Percentiles rank a stretch among this genome's conserved stretches.
Evolutionary conservation across 2,329 filamentous ascomycete species (phyloP).

Genomic region (Fusarium nisikadoi): DNA sequence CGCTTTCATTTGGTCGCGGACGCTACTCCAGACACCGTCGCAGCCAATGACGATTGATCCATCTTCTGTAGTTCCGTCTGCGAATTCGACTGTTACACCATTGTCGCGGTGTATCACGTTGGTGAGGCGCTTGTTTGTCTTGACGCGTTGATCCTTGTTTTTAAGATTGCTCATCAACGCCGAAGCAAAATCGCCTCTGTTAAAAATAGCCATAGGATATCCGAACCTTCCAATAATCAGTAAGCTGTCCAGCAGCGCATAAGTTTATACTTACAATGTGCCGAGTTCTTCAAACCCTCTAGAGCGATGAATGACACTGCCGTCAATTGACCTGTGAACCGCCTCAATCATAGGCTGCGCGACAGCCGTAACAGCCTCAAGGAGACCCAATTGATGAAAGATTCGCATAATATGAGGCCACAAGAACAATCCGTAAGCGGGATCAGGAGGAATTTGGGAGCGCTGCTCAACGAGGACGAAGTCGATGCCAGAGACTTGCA

Average conservation of each 20-base stretch:
- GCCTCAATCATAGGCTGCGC: constrained; percentile 12
- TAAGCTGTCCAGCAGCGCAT: accelerated
- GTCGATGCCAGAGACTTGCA: constrained; percentile 11
- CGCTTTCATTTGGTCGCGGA: constrained; percentile 17
- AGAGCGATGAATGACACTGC: neutral
- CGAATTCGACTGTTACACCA: constrained; percentile 8
- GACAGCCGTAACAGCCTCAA: neutral
- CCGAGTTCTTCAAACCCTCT: neutral
- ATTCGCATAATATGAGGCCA: constrained; percentile 27
- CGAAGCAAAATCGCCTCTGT: constrained; percentile 15
- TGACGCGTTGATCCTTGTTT: constrained; percentile 1
- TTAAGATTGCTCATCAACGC: constrained; percentile 5
- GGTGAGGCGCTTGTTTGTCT: constrained; percentile 15
- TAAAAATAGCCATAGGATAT: constrained; percentile 23
- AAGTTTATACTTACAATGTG: neutral
- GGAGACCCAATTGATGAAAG: constrained; percentile 14
- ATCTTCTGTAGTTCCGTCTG: constrained; percentile 12
- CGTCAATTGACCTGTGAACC: constrained; percentile 8
- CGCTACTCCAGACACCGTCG: constrained; percentile 17
- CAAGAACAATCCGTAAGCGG: constrained; percentile 19
- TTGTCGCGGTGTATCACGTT: neutral
- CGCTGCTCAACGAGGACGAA: constrained; percentile 23
- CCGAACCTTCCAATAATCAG: neutral
- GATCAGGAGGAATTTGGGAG: constrained; percentile 14
- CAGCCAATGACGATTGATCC: constrained; percentile 2